Conservation (phyloP, 176 grass and related monocot species). For the Carex pumila region DNA sequence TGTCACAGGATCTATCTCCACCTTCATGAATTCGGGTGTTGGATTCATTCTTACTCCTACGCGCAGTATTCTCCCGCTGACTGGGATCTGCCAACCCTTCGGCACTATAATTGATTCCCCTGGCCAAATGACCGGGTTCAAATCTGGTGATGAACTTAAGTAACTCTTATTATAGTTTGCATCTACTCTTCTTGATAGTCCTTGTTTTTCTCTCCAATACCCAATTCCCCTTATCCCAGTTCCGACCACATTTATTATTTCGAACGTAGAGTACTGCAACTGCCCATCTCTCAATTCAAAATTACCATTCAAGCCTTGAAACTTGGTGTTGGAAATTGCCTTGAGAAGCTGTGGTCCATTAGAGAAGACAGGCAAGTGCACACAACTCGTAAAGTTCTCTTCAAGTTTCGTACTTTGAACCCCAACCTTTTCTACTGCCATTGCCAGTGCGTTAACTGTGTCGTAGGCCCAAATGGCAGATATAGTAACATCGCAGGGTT, state of each 20-base stretch:
- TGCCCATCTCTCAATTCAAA: conserved; percentile 43
- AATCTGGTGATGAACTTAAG: not conserved
- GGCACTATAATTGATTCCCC: conserved; percentile 25
- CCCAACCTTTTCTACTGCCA: conserved; percentile 26
- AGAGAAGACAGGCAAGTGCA: conserved; percentile 19
- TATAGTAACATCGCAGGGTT: conserved; percentile 21
- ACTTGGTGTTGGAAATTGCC: conserved; percentile 26
- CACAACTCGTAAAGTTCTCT: conserved; percentile 14
- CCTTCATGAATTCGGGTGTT: conserved; percentile 25
- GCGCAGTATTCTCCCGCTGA: too few species aligned
- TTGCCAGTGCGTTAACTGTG: conserved; percentile 40
- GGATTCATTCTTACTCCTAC: conserved; percentile 20
- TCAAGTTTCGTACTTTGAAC: conserved; percentile 13
- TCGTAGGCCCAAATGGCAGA: conserved; percentile 49
- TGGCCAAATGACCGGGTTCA: conserved; percentile 35
- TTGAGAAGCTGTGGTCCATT: conserved; percentile 44
- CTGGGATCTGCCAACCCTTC: conserved; percentile 27
- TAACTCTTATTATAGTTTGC: not conserved
- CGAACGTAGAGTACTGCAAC: conserved; percentile 28
- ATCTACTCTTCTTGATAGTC: conserved; percentile 21
- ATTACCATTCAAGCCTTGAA: conserved; percentile 43
- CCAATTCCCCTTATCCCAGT: conserved; percentile 23
- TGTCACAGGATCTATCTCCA: conserved; percentile 16
- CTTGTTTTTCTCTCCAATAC: conserved; percentile 32
- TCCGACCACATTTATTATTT: conserved; percentile 49